Evolutionary conservation across 2,329 filamentous ascomycete genomes (phyloP).

Genomic region (Aspergillus fischeri): DNA sequence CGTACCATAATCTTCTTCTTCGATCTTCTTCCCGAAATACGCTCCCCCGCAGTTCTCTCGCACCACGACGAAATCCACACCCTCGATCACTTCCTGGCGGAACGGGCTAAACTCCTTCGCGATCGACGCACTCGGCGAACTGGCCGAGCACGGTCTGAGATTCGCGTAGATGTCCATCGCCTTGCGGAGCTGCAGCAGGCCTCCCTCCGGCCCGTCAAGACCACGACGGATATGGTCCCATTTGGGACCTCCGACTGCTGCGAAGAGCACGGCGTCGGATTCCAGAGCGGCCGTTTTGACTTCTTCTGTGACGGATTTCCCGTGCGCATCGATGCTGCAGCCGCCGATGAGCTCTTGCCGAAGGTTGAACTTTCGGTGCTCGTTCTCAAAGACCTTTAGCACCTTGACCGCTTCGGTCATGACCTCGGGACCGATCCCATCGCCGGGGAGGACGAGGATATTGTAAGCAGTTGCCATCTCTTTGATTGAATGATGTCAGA

Average conservation of each 20-base stretch:
- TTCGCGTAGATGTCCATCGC: slow-evolving; percentile 88
- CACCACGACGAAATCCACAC: slow-evolving; percentile 70
- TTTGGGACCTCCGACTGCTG: slow-evolving; percentile 86
- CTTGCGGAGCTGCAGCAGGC: slow-evolving; percentile 78
- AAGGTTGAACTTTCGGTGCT: slow-evolving; percentile 71
- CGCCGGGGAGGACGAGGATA: slow-evolving; percentile 71
- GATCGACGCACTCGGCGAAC: slow-evolving; percentile 66
- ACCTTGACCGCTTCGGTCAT: slow-evolving; percentile 52
- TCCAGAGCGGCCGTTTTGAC: slow-evolving; percentile 73
- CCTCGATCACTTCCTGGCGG: slow-evolving; percentile 73
- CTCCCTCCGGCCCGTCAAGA: slow-evolving; percentile 79
- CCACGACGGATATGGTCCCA: slow-evolving; percentile 68
- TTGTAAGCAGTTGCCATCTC: slow-evolving; percentile 47
- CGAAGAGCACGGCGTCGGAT: slow-evolving; percentile 81
- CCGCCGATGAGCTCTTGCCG: slow-evolving; percentile 81
- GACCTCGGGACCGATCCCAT: slow-evolving; percentile 78
- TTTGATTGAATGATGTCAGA: background rate
- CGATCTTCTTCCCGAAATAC: slow-evolving; percentile 39
- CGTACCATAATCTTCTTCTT: slow-evolving; percentile 34
- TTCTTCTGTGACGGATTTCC: slow-evolving; percentile 69
- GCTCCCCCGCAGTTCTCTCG: slow-evolving; percentile 43
- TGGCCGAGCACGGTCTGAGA: slow-evolving; percentile 71
- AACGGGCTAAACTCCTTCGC: slow-evolving; percentile 77
- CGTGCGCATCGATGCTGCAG: slow-evolving; percentile 76
- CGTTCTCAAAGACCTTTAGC: slow-evolving; percentile 67